Base-by-base conservation (phyloP, 176 grass and related monocot species). In the Pontederia crassipes region DNA sequence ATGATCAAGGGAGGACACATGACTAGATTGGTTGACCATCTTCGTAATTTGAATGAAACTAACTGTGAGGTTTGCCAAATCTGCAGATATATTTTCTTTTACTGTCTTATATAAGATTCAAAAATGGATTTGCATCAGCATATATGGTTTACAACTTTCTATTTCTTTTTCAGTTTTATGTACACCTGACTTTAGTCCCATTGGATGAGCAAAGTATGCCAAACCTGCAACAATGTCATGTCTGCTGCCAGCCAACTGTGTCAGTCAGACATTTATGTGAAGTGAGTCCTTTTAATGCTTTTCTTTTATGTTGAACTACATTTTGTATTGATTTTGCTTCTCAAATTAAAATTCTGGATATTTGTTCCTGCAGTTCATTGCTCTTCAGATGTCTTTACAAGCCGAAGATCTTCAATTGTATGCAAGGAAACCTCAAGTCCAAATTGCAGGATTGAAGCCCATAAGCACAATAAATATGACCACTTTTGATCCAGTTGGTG, bases 401-500 rank as follows among this genome's bases (percentile, higher is more conserved):
- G 77, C 72, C 64, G 85, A 84, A 77, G 80, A 83, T 53, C 73
- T 89, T 84, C 77, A 77, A 69, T 70, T 89, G 35, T 89, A 80
- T 49, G 80, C 26, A 27, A 66, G 69, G 61, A 83, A 76, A 57
- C 63, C 80, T 80, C 52, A 82, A 61, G 51, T 55, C 52, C 60
- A 28, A 53, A 4, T 47, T 72, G 47, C 54, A 54, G 58, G 48
- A 20, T 54, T 64, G 45, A 58, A 58, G 16, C 48, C 76, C 28
- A 46, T 59, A 12, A 20, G 45, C 1, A 61, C 54, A 69, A 35
- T 9, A 0, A 73, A 78, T 56, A 7, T 40, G 6, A 40, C 32
- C 32, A 3, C 32, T 40, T 40, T 40, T 24, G 20, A 24, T 24
- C 20, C 20, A 7, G 32, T 40, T 40, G 0, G 0, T 40, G 32